Evolutionary conservation across 495 filamentous ascomycete species (phyloP), one percentile per base, ranked within the genome.

Genomic region (Wilcoxina mikolae): DNA sequence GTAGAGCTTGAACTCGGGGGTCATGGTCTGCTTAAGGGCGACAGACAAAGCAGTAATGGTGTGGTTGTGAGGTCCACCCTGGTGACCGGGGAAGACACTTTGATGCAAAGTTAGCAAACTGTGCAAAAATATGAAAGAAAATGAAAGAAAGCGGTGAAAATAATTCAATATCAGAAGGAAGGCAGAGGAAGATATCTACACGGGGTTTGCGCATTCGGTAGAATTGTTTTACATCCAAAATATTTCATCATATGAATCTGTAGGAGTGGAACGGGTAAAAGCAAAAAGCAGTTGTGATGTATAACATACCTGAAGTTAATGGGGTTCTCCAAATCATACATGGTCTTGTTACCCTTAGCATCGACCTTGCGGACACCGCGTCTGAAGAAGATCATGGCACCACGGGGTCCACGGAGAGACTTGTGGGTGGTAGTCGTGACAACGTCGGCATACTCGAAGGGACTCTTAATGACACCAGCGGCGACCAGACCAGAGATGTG

Each of bases 341-440:
- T 66, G 58, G 78, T 79, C 70, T 95, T 81, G 75, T 95, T 91
- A 61, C 86, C 85, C 79, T 95, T 96, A 68, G 82, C 73, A 68
- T 96, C 86, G 43, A 80, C 79, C 67, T 80, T 84, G 62, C 89
- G 80, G 50, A 95, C 84, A 65, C 93, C 93, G 73, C 90, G 93
- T 66, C 93, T 85, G 80, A 87, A 99, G 79, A 99, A 99, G 73
- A 99, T 99, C 93, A 99, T 99, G 67, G 93, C 93, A 68, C 93
- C 93, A 72, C 93, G 84, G 52, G 93, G 93, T 51, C 93, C 93
- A 75, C 93, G 87, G 64, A 99, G 85, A 48, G 89, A 95, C 80
- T 99, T 99, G 81, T 99, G 93, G 47, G 93, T 99, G 55, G 93
- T 99, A 54, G 93, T 99, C 57, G 93, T 99, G 54, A 99, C 93